Conservation (phyloP, 2,329 filamentous ascomycete species). For the Fusarium fracticaudum region DNA sequence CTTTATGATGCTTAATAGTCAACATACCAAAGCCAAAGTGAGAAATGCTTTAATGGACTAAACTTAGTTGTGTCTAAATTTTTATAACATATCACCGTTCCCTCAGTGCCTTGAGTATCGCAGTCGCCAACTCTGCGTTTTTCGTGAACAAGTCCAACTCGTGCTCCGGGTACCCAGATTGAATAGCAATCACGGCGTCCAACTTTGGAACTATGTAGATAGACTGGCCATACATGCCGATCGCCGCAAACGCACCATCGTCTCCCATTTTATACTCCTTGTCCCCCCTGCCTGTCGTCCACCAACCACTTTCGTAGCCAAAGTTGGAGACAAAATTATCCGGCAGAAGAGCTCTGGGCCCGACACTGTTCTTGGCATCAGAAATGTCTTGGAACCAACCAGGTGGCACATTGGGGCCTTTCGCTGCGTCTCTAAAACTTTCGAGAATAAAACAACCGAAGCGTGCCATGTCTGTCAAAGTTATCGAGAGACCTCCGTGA, state of each 20-base stretch:
- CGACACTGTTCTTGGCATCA: conserved; percentile 13
- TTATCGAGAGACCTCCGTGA: conserved; percentile 16
- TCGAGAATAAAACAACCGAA: conserved; percentile 30
- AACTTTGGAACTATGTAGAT: conserved; percentile 22
- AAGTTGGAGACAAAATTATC: conserved; percentile 24
- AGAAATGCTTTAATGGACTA: background rate
- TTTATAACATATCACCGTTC: background rate
- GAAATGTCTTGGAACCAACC: conserved; percentile 27
- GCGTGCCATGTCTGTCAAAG: conserved; percentile 25
- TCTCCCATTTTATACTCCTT: conserved; percentile 13
- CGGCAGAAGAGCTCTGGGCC: conserved; percentile 6
- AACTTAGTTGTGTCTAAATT: background rate
- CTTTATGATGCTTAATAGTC: background rate
- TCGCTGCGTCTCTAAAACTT: background rate
- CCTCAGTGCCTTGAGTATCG: conserved; percentile 12
- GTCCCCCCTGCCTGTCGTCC: conserved; percentile 16
- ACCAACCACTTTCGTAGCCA: conserved; percentile 33
- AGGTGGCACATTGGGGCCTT: conserved; percentile 6
- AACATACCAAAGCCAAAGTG: background rate
- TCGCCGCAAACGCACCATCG: conserved; percentile 14
- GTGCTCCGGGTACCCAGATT: conserved; percentile 33
- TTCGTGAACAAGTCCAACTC: conserved; percentile 19
- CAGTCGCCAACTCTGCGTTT: conserved; percentile 22
- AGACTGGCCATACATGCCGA: conserved; percentile 31
- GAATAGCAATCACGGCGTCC: conserved; percentile 12